Percentiles rank a stretch among this genome's conserved stretches.
These are phyloP conservation scores for Gamsiella multidivaricata DNA, from an alignment of 192 early-diverging fungal species.

Conservation along the genomic window DNA sequence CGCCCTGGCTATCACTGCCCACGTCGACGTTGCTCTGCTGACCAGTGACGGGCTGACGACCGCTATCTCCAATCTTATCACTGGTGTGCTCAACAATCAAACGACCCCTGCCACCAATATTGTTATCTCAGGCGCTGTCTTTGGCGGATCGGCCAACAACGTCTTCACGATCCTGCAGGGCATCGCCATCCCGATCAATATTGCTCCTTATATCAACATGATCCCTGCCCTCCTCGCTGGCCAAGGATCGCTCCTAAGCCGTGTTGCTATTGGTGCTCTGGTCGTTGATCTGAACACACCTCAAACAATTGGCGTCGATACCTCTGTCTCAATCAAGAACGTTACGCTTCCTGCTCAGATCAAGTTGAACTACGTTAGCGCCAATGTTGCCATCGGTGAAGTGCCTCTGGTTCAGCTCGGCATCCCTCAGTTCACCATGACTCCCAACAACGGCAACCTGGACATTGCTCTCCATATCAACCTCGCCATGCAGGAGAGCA, in stretches of 20 bases:
- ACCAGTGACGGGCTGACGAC: slow-evolving; percentile 9
- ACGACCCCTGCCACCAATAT: slow-evolving; percentile 21
- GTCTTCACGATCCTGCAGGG: slow-evolving; percentile 43
- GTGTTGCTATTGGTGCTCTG: slow-evolving; percentile 25
- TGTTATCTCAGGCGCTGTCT: slow-evolving; percentile 30
- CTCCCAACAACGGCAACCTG: slow-evolving; percentile 17
- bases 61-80: slow-evolving; percentile 27
- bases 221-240: slow-evolving; percentile 29
- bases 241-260: slow-evolving; percentile 39
- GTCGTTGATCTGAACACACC: slow-evolving; percentile 41
- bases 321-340: slow-evolving; percentile 25
- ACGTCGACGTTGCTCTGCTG: slow-evolving; percentile 15
- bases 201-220: slow-evolving; percentile 26
- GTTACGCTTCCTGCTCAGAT: slow-evolving; percentile 29
- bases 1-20: slow-evolving; percentile 27
- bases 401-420: slow-evolving; percentile 33
- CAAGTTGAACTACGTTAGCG: slow-evolving; percentile 27
- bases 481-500: slow-evolving; percentile 18
- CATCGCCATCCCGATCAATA: slow-evolving; percentile 32
- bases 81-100: slow-evolving; percentile 27
- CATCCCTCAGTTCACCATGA: slow-evolving; percentile 29
- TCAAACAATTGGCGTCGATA: slow-evolving; percentile 36
- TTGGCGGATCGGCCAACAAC: slow-evolving; percentile 43
- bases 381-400: slow-evolving; percentile 18
- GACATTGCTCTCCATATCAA: slow-evolving; percentile 30